Conservation (phyloP, 2,329 filamentous ascomycete species). For the Dactylellina leptospora region DNA sequence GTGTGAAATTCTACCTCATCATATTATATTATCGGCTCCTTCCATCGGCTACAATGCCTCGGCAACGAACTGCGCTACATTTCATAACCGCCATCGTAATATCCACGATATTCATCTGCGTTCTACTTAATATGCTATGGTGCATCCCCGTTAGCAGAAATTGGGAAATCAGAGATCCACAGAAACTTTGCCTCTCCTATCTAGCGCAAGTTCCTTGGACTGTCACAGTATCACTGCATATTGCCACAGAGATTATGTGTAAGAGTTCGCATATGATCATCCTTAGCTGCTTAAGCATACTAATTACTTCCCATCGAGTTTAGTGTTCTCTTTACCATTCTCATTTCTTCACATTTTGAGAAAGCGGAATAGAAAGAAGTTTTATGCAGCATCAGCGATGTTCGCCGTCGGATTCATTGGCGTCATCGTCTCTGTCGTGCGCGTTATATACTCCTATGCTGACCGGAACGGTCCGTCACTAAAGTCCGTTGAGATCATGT, state of each 20-base stretch:
- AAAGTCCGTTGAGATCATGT: constrained; percentile 1
- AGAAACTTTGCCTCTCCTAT: constrained; percentile 12
- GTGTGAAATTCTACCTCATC: constrained; percentile 34
- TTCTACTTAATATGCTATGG: constrained; percentile 34
- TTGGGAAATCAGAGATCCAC: constrained; percentile 27
- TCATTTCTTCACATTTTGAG: constrained; percentile 29
- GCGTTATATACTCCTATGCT: constrained; percentile 6
- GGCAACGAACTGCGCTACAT: constrained; percentile 28
- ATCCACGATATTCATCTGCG: background rate
- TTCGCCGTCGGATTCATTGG: constrained; percentile 38
- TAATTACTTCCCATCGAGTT: background rate
- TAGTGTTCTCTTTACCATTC: constrained; percentile 31
- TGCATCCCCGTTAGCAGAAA: constrained; percentile 28
- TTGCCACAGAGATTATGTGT: constrained; percentile 28
- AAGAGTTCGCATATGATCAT: background rate
- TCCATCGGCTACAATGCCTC: constrained; percentile 25
- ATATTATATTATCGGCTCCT: constrained; percentile 27
- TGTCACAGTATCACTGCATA: constrained; percentile 4
- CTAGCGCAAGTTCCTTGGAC: constrained; percentile 8
- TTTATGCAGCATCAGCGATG: constrained; percentile 15
- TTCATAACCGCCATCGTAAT: constrained; percentile 19
- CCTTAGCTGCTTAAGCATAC: background rate
- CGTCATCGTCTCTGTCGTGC: constrained; percentile 15
- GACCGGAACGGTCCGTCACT: background rate
- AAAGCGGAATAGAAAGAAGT: constrained; percentile 24